Conservation (phyloP, 176 grass and related monocot species). For the Puya raimondii region DNA sequence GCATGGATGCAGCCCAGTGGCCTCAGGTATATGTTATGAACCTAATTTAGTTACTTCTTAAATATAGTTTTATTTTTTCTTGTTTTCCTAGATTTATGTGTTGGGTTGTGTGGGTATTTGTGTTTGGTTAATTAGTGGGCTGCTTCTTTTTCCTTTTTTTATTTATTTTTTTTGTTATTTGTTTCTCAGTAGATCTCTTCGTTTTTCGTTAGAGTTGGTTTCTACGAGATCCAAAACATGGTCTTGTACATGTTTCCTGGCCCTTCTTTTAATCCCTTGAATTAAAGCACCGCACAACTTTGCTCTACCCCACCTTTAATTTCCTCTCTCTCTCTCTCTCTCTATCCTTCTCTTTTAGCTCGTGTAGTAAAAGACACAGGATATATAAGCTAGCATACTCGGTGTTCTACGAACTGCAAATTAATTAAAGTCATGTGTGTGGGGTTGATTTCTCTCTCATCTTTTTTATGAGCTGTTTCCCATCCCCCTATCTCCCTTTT, state of each 20-base stretch:
- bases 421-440: neutral
- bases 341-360: neutral
- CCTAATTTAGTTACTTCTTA: neutral
- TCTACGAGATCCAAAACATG: too few species aligned
- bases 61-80: neutral
- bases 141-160: too few species aligned
- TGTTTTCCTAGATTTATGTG: neutral
- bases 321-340: neutral
- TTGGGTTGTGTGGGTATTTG: neutral
- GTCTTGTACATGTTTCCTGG: neutral
- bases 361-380: neutral
- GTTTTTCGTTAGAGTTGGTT: too few species aligned
- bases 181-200: neutral
- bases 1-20: conserved; percentile 24
- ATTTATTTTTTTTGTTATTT: neutral
- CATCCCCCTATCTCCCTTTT: neutral
- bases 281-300: conserved; percentile 21
- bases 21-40: conserved; percentile 10
- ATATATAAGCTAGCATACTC: too few species aligned
- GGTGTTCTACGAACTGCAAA: neutral
- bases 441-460: conserved; percentile 8
- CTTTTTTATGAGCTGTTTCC: neutral
- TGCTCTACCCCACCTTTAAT: neutral
- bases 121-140: neutral
- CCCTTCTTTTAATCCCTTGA: neutral